Conservation (phyloP, 352 stramenopile species). For the Globisporangium cystogenes region DNA sequence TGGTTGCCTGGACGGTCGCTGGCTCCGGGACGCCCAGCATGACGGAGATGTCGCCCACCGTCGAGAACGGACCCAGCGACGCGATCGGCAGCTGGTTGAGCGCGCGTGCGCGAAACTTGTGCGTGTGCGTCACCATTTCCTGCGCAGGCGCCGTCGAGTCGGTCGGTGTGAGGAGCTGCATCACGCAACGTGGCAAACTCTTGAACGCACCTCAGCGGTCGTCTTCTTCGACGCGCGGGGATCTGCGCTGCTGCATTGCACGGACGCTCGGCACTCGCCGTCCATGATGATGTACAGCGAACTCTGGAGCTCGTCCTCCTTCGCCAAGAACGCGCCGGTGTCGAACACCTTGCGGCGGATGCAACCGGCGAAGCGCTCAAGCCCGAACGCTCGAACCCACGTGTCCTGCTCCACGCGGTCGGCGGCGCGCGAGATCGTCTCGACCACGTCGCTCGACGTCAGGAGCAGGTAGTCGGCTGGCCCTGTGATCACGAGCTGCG, state of each 20-base stretch:
- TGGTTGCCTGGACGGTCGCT: constrained; percentile 27
- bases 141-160: neutral
- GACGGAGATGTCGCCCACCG: constrained; percentile 33
- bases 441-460: constrained; percentile 24
- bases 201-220: constrained; percentile 1
- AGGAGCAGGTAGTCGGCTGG: constrained; percentile 40
- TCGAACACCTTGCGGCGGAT: constrained; percentile 29
- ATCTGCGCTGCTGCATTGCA: constrained; percentile 7
- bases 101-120: constrained; percentile 21
- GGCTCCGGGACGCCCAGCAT: constrained; percentile 26
- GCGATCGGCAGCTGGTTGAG: constrained; percentile 23
- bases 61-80: constrained; percentile 29
- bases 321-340: constrained; percentile 19
- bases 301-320: constrained; percentile 20
- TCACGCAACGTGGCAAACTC: too few relatives aligned
- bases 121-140: constrained; percentile 19
- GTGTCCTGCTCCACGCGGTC: constrained; percentile 21
- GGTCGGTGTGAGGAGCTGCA: neutral
- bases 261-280: constrained; percentile 33
- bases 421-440: constrained; percentile 21
- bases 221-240: constrained; percentile 2
- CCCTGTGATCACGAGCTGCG: constrained; percentile 11
- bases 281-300: constrained; percentile 30
- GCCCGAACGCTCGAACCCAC: constrained; percentile 27
- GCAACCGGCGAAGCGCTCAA: constrained; percentile 29